Evolutionary conservation across 805 yeast genomes (phyloP).

Genomic region (Brettanomyces bruxellensis): DNA sequence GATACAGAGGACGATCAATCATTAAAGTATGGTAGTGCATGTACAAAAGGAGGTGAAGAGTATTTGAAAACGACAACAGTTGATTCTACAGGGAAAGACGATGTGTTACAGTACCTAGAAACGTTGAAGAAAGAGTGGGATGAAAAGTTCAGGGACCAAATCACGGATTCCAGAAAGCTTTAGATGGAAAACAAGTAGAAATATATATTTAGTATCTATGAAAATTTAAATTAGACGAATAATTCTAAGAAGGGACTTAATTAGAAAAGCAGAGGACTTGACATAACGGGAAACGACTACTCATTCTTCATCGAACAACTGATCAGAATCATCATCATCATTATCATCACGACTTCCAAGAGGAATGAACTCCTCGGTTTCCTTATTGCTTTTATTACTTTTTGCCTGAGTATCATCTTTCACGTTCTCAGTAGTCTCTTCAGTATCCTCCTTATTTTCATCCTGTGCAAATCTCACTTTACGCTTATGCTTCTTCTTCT

Average conservation of each 20-base stretch:
- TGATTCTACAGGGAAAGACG: constrained; percentile 56
- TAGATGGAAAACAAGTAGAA: constrained; percentile 4
- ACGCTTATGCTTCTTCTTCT: constrained; percentile 62
- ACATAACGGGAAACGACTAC: background rate
- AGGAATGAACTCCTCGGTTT: background rate
- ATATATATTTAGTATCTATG: background rate
- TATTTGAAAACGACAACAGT: constrained; percentile 46
- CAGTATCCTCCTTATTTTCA: constrained; percentile 63
- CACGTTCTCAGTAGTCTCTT: constrained; percentile 35
- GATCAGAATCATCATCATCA: constrained; percentile 11
- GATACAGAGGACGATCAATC: constrained; percentile 38
- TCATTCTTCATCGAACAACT: constrained; percentile 19
- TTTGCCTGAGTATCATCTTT: background rate
- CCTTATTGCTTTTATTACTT: background rate
- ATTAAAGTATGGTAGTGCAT: constrained; percentile 67
- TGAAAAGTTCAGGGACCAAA: constrained; percentile 62
- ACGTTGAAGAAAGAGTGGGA: constrained; percentile 61
- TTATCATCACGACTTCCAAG: background rate
- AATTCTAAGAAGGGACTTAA: no score
- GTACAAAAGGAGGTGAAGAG: constrained; percentile 55
- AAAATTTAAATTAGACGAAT: background rate
- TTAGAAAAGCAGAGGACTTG: no score
- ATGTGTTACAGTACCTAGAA: constrained; percentile 58
- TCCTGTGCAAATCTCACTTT: constrained; percentile 72
- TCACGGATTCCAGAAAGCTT: constrained; percentile 26